Evolutionary conservation across 441 rosid species (phyloP).

Genomic region (Theobroma grandiflorum): DNA sequence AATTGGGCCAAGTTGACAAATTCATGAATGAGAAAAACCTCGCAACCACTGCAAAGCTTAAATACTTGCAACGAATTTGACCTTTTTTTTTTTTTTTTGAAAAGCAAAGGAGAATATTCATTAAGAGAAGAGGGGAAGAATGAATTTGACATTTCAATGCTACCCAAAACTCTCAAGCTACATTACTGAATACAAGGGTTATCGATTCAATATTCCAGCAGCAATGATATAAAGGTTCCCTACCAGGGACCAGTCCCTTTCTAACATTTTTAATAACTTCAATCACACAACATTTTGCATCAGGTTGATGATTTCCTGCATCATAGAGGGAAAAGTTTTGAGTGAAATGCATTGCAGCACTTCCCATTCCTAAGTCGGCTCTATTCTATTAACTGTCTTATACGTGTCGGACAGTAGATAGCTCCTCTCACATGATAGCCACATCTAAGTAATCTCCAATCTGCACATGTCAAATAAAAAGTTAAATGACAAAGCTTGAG

Average conservation of each 20-base stretch:
- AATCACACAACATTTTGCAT: constrained; percentile 5
- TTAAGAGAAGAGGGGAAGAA: no score
- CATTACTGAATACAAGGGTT: constrained; percentile 3
- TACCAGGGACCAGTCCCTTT: background rate
- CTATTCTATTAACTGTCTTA: background rate
- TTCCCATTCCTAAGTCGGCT: background rate
- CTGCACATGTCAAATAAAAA: constrained; percentile 42
- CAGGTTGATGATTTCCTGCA: background rate
- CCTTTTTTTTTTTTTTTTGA: no score
- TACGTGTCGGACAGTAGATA: background rate
- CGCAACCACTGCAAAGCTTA: background rate
- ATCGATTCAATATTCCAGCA: background rate
- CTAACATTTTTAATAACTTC: background rate
- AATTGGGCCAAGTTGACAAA: background rate
- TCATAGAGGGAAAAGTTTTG: background rate
- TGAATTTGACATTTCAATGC: background rate
- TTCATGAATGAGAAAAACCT: background rate
- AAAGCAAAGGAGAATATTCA: no score
- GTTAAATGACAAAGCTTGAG: constrained; percentile 23
- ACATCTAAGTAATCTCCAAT: constrained; percentile 96
- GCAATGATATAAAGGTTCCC: background rate
- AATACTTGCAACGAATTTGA: background rate
- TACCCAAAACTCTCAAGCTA: background rate
- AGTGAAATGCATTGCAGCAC: background rate
- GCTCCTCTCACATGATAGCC: constrained; percentile 59